Conservation (phyloP, 2,329 filamentous ascomycete genomes). For the Rhexocercosporidium sp. region DNA sequence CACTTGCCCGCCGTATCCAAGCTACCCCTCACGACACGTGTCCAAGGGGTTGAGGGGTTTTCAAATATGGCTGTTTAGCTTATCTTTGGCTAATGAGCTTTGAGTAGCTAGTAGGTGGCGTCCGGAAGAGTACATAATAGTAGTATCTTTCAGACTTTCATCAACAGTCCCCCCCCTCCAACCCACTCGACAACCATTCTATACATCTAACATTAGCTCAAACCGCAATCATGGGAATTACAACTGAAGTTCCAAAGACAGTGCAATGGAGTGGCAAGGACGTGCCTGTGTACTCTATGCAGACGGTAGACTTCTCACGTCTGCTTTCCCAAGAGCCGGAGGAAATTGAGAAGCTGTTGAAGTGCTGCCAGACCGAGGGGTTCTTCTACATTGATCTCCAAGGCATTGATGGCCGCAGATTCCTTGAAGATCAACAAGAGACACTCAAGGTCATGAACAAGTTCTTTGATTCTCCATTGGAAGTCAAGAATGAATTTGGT, state of each 20-base stretch:
- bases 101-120: neutral
- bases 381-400: slow-evolving; percentile 62
- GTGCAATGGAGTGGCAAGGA: slow-evolving; percentile 55
- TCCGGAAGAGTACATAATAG: slow-evolving; percentile 13
- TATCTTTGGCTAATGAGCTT: slow-evolving; percentile 14
- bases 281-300: slow-evolving; percentile 57
- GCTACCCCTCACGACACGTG: slow-evolving; percentile 7
- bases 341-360: slow-evolving; percentile 57
- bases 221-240: slow-evolving; percentile 44
- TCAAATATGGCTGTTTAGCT: slow-evolving; percentile 1
- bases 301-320: slow-evolving; percentile 56
- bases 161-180: neutral
- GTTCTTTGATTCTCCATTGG: slow-evolving; percentile 58
- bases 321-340: slow-evolving; percentile 59
- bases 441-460: slow-evolving; percentile 59
- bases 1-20: neutral
- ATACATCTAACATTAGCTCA: neutral
- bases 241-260: slow-evolving; percentile 49
- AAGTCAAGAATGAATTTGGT: slow-evolving; percentile 59
- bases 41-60: slow-evolving; percentile 2
- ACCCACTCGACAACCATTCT: neutral
- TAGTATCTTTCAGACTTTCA: neutral
- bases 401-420: slow-evolving; percentile 57
- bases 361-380: slow-evolving; percentile 55
- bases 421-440: slow-evolving; percentile 58